Evolutionary conservation across 306 rosid species (phyloP), one percentile per base, ranked within the genome.

Genomic region (Vigna nakashimae): DNA sequence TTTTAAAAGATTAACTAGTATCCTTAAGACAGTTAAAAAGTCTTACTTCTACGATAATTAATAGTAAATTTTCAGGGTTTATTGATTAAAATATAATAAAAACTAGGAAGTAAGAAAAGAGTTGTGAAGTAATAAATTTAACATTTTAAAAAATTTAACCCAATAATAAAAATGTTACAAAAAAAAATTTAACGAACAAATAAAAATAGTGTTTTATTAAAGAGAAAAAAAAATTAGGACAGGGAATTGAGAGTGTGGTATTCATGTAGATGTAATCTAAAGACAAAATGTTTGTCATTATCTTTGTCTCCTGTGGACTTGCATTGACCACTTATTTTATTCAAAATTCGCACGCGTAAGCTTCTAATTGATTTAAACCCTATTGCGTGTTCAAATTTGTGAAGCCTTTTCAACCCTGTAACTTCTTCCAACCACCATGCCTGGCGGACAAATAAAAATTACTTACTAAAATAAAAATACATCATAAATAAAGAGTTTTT

Each of bases 311-410:
- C 17, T 2, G 24, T 9, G 56, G 55, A 1, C 4, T 15, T 28
- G 0, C 0, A 7, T 77, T 90, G 87, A 81, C 89, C 88, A 73
- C 76, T 6, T 3, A 28, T 74, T 82, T 77, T 68, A 73, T 75
- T 74, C 74, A 36, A 73, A 75, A 5, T 1, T 79, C 40, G 73
- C 84, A 90, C 85, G 86, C 68, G 86, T 86, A 1, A 9, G 6
- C 7, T 28, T 59, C 28, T 8, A 14, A 32, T 73, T 46, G 57
- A 57, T 8, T 3, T 11, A 34, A 52, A 69, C 49, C 50, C 1
- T 65, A 46, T 28, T 46, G 72, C 45, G 82, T 16, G 45, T 30
- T 51, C 6, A 51, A 3, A 9, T n/a, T 36, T 64, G 3, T 36
- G 49, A 36, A 36, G 28, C 3, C 1, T 64, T 26, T 26, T 64